Conservation (phyloP, 495 filamentous ascomycete genomes). For the Apiosordaria backusii region DNA sequence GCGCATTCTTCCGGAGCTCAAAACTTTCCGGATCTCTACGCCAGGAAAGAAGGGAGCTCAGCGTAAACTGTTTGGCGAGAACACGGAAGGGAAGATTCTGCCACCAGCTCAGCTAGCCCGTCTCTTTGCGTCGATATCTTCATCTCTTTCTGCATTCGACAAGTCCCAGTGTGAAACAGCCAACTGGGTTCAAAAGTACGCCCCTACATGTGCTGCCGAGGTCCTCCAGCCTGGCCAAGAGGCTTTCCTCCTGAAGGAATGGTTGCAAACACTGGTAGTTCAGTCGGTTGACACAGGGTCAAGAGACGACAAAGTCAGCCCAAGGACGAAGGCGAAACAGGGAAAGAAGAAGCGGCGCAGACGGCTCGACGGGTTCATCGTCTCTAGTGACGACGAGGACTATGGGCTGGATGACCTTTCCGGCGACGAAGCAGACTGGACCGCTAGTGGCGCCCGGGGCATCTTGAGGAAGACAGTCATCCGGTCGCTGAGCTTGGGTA, state of each 20-base stretch:
- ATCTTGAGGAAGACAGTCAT: constrained; percentile 59
- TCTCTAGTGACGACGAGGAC: constrained; percentile 78
- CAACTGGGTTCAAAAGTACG: constrained; percentile 84
- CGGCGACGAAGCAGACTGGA: constrained; percentile 59
- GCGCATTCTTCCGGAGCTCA: constrained; percentile 37
- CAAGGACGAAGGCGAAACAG: constrained; percentile 36
- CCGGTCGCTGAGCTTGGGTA: constrained; percentile 48
- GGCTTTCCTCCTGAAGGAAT: constrained; percentile 68
- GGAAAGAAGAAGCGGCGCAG: constrained; percentile 70
- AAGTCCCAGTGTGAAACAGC: constrained; percentile 65
- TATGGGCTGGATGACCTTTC: constrained; percentile 70
- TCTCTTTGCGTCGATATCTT: constrained; percentile 57
- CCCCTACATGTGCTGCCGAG: constrained; percentile 62
- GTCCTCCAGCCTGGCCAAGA: constrained; percentile 77
- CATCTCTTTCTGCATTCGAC: constrained; percentile 75
- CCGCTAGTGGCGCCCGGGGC: constrained; percentile 36
- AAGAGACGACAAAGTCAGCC: constrained; percentile 45
- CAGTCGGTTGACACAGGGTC: constrained; percentile 65
- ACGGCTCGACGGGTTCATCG: constrained; percentile 77
- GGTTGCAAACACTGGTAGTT: constrained; percentile 75
- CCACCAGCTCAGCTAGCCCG: constrained; percentile 58
- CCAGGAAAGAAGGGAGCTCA: constrained; percentile 19
- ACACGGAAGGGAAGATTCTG: constrained; percentile 20
- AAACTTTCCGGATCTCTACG: constrained; percentile 10
- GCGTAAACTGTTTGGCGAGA: constrained; percentile 2